Percentiles rank a stretch among this genome's conserved stretches.
Conservation (phyloP, 139 green algal genomes). For the Pycnococcus provasolii region DNA sequence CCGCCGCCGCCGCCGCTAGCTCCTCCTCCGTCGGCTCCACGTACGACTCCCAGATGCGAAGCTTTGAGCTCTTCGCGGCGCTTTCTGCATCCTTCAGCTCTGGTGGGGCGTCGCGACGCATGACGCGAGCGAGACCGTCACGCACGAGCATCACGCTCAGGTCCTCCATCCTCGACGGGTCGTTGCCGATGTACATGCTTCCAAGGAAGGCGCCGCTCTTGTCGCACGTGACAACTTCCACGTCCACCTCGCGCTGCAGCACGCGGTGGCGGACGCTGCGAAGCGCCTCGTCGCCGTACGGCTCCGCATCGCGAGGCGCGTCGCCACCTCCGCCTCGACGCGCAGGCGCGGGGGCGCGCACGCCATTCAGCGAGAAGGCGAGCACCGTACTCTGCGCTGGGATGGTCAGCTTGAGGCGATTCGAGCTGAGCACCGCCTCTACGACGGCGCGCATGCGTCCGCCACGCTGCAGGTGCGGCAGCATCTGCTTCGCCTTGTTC, state of each 20-base stretch:
- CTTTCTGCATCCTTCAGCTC: too few species aligned
- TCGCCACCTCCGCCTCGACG: conserved; percentile 34
- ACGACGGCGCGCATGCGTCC: conserved; percentile 57
- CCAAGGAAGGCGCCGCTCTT: conserved; percentile 89
- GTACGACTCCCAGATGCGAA: conserved; percentile 8
- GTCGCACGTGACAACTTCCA: conserved; percentile 66
- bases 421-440: conserved; percentile 70
- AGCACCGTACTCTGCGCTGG: conserved; percentile 78
- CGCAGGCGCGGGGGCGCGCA: conserved; percentile 51
- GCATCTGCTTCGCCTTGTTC: conserved; percentile 68
- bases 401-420: conserved; percentile 69
- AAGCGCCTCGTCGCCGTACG: conserved; percentile 69
- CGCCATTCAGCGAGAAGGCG: conserved; percentile 72
- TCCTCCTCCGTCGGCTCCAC: conserved; percentile 6
- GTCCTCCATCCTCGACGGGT: not conserved
- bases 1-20: too few species aligned
- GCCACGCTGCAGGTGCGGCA: conserved; percentile 82
- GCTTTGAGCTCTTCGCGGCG: too few species aligned
- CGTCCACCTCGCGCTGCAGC: conserved; percentile 57
- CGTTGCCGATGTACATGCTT: conserved; percentile 16
- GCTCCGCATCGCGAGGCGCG: conserved; percentile 37
- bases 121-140: conserved; percentile 25
- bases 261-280: conserved; percentile 60
- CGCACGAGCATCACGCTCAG: conserved; percentile 53
- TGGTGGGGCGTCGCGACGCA: too few species aligned